A percentile compares a stretch with the other conserved stretches of the same genome.
These are phyloP conservation scores for Yamadazyma buinensis DNA, from an alignment of 1,139 yeast species.

Conservation along the genomic window DNA sequence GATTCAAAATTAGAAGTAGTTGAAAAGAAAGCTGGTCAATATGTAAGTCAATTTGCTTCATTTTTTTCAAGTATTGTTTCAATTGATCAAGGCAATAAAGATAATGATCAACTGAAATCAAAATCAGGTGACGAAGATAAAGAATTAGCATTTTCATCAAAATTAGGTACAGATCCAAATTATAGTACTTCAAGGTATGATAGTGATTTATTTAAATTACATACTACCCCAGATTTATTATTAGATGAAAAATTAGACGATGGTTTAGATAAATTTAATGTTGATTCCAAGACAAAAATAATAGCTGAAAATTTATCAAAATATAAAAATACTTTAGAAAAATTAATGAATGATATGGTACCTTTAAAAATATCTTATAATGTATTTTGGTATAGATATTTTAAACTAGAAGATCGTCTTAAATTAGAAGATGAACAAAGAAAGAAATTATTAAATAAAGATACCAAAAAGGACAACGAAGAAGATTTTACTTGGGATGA, in stretches of 20 bases:
- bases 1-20: conserved; percentile 67
- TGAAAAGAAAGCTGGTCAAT: conserved; percentile 60
- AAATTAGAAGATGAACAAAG: conserved; percentile 65
- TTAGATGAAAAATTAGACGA: conserved; percentile 16
- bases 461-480: conserved; percentile 28
- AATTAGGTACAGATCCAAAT: conserved; percentile 21
- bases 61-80: conserved; percentile 53
- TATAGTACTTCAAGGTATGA: conserved; percentile 43
- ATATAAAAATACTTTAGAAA: conserved; percentile 49
- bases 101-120: conserved; percentile 5
- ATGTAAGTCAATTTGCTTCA: conserved; percentile 54
- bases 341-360: conserved; percentile 61
- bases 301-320: conserved; percentile 46
- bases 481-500: conserved; percentile 56
- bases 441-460: conserved; percentile 49
- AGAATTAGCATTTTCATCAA: conserved; percentile 21
- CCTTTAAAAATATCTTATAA: conserved; percentile 59
- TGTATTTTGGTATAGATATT: conserved; percentile 76
- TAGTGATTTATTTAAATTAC: conserved; percentile 38
- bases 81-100: conserved; percentile 16
- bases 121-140: conserved; percentile 20
- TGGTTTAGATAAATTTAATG: conserved; percentile 30
- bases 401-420: conserved; percentile 51
- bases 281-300: conserved; percentile 49
- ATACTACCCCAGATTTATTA: conserved; percentile 25